Percentiles rank a stretch among this genome's conserved stretches.
phyloP scores from a whole-genome alignment of 371 early-diverging fungal species.

The Mucor racemosus region DNA sequence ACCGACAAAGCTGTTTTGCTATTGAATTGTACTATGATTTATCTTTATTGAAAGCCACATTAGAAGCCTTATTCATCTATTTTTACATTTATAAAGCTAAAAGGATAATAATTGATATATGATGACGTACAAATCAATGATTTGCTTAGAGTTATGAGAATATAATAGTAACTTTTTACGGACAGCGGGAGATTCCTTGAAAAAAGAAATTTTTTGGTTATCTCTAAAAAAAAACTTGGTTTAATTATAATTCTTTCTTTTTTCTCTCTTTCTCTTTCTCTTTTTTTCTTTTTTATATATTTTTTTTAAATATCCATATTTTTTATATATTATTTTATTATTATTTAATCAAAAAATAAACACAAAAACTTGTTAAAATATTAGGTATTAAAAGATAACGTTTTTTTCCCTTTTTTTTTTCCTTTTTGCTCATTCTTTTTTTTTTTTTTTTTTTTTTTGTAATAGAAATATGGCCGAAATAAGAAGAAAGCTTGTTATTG shows the following conservation, averaged over 20 bases:
- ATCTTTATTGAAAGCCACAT: neutral
- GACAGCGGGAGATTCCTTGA: slow-evolving; percentile 9
- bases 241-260: neutral
- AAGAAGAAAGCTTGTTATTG: slow-evolving; percentile 93
- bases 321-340: neutral
- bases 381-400: no score
- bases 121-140: slow-evolving; percentile 9
- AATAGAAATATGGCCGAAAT: slow-evolving; percentile 72
- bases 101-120: neutral
- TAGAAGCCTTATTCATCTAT: neutral
- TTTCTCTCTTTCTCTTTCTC: slow-evolving; percentile 9
- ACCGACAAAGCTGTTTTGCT: neutral
- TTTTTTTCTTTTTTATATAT: slow-evolving; percentile 14
- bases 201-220: slow-evolving; percentile 9
- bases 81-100: neutral
- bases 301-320: slow-evolving; percentile 2
- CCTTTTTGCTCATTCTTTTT: neutral
- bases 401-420: neutral
- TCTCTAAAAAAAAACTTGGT: slow-evolving; percentile 4
- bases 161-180: neutral
- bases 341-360: slow-evolving; percentile 3
- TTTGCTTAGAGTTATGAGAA: neutral
- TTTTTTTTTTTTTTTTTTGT: slow-evolving; percentile 3
- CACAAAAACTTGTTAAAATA: neutral
- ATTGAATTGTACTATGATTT: neutral